Percentiles rank a stretch among this genome's conserved stretches.
phyloP scores from a whole-genome alignment of 2,329 filamentous ascomycete genomes.

The Tricladium varicosporioides region DNA sequence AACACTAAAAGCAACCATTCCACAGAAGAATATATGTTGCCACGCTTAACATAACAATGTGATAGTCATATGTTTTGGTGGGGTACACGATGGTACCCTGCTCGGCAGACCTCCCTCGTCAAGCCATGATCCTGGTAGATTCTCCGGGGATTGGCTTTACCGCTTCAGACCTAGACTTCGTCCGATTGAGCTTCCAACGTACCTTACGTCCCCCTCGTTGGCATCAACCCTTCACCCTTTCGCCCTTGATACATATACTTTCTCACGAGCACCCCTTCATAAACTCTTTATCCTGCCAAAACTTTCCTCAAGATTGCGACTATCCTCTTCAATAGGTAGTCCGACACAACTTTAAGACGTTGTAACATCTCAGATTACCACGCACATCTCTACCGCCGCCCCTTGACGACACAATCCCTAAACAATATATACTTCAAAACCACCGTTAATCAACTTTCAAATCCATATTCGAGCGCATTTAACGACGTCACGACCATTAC shows the following conservation, averaged over 20 bases:
- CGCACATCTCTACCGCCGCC: constrained; percentile 2
- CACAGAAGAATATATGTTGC: too few relatives aligned
- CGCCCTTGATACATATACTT: too few relatives aligned
- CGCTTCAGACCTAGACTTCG: background rate
- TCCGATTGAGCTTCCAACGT: background rate
- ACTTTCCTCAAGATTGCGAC: too few relatives aligned
- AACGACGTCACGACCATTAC: too few relatives aligned
- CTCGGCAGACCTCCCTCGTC: background rate
- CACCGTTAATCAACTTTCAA: too few relatives aligned
- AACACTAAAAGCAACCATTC: too few relatives aligned
- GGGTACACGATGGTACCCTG: background rate
- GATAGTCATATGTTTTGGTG: background rate
- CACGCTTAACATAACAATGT: too few relatives aligned
- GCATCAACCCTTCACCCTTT: too few relatives aligned
- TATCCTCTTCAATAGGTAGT: background rate
- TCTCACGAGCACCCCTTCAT: too few relatives aligned
- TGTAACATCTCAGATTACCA: constrained; percentile 7
- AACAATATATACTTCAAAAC: too few relatives aligned
- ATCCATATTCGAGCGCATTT: too few relatives aligned
- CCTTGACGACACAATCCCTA: background rate
- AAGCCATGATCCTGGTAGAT: background rate
- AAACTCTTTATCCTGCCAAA: too few relatives aligned
- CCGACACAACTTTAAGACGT: constrained; percentile 2
- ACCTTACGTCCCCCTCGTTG: background rate
- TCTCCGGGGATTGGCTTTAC: background rate